phyloP scores from a whole-genome alignment of 2,329 filamentous ascomycete species.

The Neonectria magnoliae region DNA sequence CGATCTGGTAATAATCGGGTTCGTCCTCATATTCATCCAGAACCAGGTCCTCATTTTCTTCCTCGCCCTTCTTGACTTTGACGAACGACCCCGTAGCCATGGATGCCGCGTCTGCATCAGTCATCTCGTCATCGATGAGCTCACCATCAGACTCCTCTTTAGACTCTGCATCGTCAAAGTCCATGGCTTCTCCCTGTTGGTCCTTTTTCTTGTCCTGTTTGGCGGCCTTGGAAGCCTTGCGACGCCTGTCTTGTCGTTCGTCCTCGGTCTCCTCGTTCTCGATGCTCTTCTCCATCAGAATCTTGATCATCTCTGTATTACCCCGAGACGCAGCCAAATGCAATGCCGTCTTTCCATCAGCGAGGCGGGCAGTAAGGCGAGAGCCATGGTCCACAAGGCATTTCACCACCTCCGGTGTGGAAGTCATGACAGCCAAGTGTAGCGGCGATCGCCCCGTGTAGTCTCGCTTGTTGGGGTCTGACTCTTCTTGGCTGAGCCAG shows the following conservation, averaged over 20 bases:
- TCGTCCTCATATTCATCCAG: slow-evolving; percentile 69
- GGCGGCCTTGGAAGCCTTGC: slow-evolving; percentile 47
- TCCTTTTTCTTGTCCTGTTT: slow-evolving; percentile 14
- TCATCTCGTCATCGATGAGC: slow-evolving; percentile 56
- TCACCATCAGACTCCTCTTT: slow-evolving; percentile 58
- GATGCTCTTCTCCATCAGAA: slow-evolving; percentile 77
- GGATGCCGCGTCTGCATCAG: slow-evolving; percentile 62
- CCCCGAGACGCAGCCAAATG: slow-evolving; percentile 82
- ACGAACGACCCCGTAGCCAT: slow-evolving; percentile 79
- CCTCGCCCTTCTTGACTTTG: slow-evolving; percentile 65
- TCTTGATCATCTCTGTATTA: slow-evolving; percentile 72
- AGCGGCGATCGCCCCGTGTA: slow-evolving; percentile 82
- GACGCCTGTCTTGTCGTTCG: slow-evolving; percentile 63
- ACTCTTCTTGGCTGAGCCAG: slow-evolving; percentile 74
- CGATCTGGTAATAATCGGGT: slow-evolving; percentile 82
- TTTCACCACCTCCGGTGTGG: slow-evolving; percentile 75
- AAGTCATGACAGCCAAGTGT: slow-evolving; percentile 77
- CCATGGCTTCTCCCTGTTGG: neutral
- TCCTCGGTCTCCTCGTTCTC: slow-evolving; percentile 76
- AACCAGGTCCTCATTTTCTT: slow-evolving; percentile 52
- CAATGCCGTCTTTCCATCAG: slow-evolving; percentile 83
- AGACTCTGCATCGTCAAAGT: slow-evolving; percentile 29
- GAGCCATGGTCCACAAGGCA: slow-evolving; percentile 77
- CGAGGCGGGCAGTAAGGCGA: slow-evolving; percentile 77
- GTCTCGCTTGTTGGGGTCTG: slow-evolving; percentile 78